These are phyloP conservation scores for Agapanthus africanus DNA, from an alignment of 106 monocot species.

Conservation along the genomic window DNA sequence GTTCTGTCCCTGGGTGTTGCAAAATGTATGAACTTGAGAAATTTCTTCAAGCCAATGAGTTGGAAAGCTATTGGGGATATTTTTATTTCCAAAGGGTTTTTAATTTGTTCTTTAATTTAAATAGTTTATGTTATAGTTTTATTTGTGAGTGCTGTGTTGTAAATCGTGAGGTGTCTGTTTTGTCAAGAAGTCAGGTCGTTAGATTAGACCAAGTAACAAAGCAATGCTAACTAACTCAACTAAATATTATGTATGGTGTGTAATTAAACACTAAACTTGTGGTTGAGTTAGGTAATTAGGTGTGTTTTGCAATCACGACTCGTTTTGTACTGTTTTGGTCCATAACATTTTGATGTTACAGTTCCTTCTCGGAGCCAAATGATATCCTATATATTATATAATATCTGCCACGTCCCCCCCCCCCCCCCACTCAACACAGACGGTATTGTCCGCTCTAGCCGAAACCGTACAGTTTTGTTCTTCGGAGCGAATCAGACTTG, in stretches of 20 bases:
- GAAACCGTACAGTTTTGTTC: too few species aligned
- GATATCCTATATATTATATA: too few species aligned
- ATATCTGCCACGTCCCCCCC: too few species aligned
- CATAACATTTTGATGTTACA: too few species aligned
- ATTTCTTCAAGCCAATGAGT: not conserved
- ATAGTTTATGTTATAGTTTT: too few species aligned
- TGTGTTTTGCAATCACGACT: too few species aligned
- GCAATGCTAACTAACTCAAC: conserved; percentile 5
- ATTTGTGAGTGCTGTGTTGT: not conserved
- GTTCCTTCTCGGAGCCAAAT: too few species aligned
- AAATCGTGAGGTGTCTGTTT: not conserved
- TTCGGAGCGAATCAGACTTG: too few species aligned
- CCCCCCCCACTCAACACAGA: too few species aligned
- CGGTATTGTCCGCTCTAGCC: too few species aligned
- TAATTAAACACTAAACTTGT: not conserved
- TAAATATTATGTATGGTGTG: not conserved
- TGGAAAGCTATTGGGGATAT: not conserved
- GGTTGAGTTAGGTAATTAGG: not conserved
- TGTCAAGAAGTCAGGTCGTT: not conserved
- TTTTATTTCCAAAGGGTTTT: not conserved
- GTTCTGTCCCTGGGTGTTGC: not conserved
- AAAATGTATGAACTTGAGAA: not conserved
- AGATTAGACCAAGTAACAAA: not conserved
- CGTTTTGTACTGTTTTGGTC: too few species aligned
- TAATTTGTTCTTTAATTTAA: not conserved